Conservation (phyloP, 495 filamentous ascomycete species). For the Apiosordaria backusii region DNA sequence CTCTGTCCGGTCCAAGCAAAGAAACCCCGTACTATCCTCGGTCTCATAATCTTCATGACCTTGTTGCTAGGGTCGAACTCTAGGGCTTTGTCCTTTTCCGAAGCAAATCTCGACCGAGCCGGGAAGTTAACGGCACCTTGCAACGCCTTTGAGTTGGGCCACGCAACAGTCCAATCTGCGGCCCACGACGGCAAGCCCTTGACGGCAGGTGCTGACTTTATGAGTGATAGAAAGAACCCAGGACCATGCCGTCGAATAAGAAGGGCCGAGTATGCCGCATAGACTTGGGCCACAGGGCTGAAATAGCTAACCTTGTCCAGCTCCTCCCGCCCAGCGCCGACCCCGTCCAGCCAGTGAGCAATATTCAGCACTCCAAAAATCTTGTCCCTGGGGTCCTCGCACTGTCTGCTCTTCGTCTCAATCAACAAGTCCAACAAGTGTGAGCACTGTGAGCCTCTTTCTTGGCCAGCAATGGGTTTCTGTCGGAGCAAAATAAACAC, state of each 20-base stretch:
- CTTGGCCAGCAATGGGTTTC: neutral
- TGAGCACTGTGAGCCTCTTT: neutral
- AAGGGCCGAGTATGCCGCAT: constrained; percentile 10
- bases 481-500: neutral
- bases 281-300: constrained; percentile 8
- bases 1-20: constrained; percentile 18
- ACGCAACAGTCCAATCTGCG: constrained; percentile 20
- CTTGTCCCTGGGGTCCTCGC: constrained; percentile 22
- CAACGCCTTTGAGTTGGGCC: constrained; percentile 17
- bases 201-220: constrained; percentile 12
- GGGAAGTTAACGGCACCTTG: constrained; percentile 7
- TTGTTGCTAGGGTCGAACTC: constrained; percentile 1
- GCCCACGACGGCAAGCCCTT: constrained; percentile 18
- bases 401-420: neutral
- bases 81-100: constrained; percentile 14
- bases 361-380: constrained; percentile 20
- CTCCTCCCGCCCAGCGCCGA: neutral
- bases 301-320: constrained; percentile 9
- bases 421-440: constrained; percentile 16
- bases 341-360: constrained; percentile 9
- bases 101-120: neutral
- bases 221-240: constrained; percentile 20
- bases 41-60: constrained; percentile 12
- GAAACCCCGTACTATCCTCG: constrained; percentile 18
- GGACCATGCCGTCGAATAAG: constrained; percentile 19